phyloP scores from a whole-genome alignment of 177 flowering plant genomes.

The Vitis hybrid region DNA sequence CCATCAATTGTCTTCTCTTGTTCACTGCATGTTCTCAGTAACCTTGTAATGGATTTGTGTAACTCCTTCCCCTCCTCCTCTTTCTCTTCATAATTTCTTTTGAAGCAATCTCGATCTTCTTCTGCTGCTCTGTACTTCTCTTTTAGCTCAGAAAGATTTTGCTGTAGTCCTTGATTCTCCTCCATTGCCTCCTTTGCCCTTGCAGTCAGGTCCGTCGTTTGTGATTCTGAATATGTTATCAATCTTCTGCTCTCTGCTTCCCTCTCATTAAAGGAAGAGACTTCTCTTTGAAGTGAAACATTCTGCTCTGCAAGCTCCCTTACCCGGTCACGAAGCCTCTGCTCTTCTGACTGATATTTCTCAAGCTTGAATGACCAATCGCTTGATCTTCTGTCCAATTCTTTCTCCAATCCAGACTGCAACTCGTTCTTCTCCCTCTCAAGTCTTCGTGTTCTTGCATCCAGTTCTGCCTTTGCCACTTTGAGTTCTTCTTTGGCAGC shows the following conservation, averaged over 20 bases:
- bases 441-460: slow-evolving; percentile 46
- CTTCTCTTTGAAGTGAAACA: slow-evolving; percentile 88
- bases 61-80: slow-evolving; percentile 75
- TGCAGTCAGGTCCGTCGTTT: slow-evolving; percentile 47
- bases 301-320: slow-evolving; percentile 95
- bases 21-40: slow-evolving; percentile 69
- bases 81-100: slow-evolving; percentile 62
- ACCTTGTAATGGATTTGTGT: slow-evolving; percentile 66
- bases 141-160: slow-evolving; percentile 44
- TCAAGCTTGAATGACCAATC: slow-evolving; percentile 90
- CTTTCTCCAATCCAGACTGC: slow-evolving; percentile 71
- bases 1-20: slow-evolving; percentile 88
- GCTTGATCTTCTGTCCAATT: slow-evolving; percentile 81
- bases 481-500: slow-evolving; percentile 53
- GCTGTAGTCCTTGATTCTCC: slow-evolving; percentile 48
- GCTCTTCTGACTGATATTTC: slow-evolving; percentile 77
- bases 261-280: slow-evolving; percentile 57
- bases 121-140: slow-evolving; percentile 46
- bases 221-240: slow-evolving; percentile 40
- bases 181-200: slow-evolving; percentile 37
- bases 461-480: slow-evolving; percentile 44
- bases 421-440: slow-evolving; percentile 83
- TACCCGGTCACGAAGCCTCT: slow-evolving; percentile 86
- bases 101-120: slow-evolving; percentile 56
- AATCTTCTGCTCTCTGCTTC: slow-evolving; percentile 53